These are phyloP conservation scores for Pyracantha coccinea DNA, from an alignment of 331 rosid genomes.

Conservation along the genomic window DNA sequence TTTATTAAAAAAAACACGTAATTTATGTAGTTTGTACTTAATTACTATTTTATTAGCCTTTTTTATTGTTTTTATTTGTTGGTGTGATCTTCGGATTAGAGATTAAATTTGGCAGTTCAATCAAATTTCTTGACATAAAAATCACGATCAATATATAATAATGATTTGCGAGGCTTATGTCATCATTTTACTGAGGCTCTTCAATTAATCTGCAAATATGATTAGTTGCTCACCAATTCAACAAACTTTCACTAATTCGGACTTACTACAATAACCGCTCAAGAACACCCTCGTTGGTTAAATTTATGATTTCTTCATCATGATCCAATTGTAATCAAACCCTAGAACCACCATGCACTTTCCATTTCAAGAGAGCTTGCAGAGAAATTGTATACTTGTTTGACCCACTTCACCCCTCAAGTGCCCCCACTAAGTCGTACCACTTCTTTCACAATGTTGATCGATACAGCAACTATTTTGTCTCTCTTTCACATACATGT, in stretches of 20 bases:
- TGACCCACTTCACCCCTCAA: not conserved
- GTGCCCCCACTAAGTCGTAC: not conserved
- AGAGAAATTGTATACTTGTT: not conserved
- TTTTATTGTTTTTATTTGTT: too few species aligned
- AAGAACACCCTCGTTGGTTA: not conserved
- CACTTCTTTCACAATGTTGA: not conserved
- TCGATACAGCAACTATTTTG: not conserved
- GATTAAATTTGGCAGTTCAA: too few species aligned
- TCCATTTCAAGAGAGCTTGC: not conserved
- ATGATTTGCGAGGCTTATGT: not conserved
- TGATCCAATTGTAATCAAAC: not conserved
- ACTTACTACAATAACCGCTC: not conserved
- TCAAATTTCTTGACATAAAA: too few species aligned
- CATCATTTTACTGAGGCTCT: not conserved
- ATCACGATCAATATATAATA: too few species aligned
- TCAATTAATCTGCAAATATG: not conserved
- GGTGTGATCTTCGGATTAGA: too few species aligned
- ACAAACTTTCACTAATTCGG: not conserved
- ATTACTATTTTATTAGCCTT: too few species aligned
- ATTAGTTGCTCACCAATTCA: not conserved
- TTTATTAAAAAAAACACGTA: too few species aligned
- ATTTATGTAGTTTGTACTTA: too few species aligned
- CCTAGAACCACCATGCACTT: not conserved
- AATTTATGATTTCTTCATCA: slow-evolving; percentile 5
- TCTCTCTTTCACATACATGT: not conserved